Conservation (phyloP, 225 moss, liverwort and hornwort species). For the Anthoceros angustus region DNA sequence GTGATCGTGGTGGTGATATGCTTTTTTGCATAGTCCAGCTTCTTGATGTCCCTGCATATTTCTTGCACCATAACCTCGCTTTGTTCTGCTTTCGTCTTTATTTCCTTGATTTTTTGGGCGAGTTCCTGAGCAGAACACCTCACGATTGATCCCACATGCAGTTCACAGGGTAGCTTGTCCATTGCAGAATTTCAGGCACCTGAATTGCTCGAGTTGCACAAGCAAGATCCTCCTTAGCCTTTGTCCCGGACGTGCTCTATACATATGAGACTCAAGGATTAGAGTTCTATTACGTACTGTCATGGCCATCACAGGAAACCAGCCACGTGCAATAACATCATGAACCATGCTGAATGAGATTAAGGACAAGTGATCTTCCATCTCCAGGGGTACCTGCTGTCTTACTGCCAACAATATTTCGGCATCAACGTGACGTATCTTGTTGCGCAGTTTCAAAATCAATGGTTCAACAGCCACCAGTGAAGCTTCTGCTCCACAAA, state of each 20-base stretch:
- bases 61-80: constrained; percentile 99
- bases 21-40: constrained; percentile 95
- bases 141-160: background rate
- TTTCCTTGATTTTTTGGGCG: constrained; percentile 85
- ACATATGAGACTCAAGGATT: background rate
- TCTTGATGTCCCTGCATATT: constrained; percentile 98
- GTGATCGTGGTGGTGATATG: constrained; percentile 98
- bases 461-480: constrained; percentile 90
- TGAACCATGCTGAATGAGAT: no score
- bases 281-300: background rate
- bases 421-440: constrained; percentile 92
- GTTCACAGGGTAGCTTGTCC: background rate
- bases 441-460: constrained; percentile 79
- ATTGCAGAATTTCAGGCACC: constrained; percentile 16
- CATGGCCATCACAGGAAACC: background rate
- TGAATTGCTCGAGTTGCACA: constrained; percentile 95
- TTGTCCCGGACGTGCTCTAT: constrained; percentile 97
- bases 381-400: constrained; percentile 48
- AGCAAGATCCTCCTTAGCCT: constrained; percentile 99
- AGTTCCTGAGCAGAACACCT: constrained; percentile 45
- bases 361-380: no score
- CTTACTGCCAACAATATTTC: constrained; percentile 89
- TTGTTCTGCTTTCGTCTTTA: constrained; percentile 97
- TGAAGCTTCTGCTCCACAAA: constrained; percentile 57
- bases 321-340: constrained; percentile 8